Percentiles rank a stretch among this genome's conserved stretches.
These are phyloP conservation scores for Citeromyces hawaiiensis DNA, from an alignment of 1,139 yeast genomes.

Conservation along the genomic window DNA sequence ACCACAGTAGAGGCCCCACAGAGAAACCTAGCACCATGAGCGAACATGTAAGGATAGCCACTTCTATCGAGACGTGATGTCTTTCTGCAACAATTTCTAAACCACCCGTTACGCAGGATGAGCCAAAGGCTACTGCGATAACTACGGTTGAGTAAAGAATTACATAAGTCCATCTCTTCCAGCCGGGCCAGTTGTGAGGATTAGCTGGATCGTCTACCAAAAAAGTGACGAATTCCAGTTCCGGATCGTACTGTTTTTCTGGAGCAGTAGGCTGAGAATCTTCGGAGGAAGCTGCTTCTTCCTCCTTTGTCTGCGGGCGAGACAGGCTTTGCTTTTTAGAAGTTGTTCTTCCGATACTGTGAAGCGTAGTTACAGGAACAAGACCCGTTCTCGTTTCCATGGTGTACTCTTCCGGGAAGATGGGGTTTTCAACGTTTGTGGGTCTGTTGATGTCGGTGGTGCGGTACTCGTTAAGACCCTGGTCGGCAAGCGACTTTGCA, in stretches of 20 bases:
- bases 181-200: constrained; percentile 69
- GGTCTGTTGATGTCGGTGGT: constrained; percentile 50
- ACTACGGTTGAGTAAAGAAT: constrained; percentile 53
- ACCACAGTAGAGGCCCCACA: constrained; percentile 83
- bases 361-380: constrained; percentile 66
- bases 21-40: constrained; percentile 84
- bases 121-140: constrained; percentile 81
- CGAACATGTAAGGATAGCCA: constrained; percentile 67
- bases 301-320: constrained; percentile 7
- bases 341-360: constrained; percentile 45
- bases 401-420: constrained; percentile 87
- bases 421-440: constrained; percentile 38
- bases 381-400: constrained; percentile 79
- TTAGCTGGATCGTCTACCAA: constrained; percentile 66
- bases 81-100: constrained; percentile 47
- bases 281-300: constrained; percentile 6
- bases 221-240: constrained; percentile 74
- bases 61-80: constrained; percentile 62
- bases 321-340: constrained; percentile 5
- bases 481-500: constrained; percentile 45
- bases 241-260: constrained; percentile 30
- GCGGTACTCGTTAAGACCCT: constrained; percentile 45
- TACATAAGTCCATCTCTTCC: constrained; percentile 55
- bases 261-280: constrained; percentile 3
- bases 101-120: constrained; percentile 84